Percentiles rank a stretch among this genome's conserved stretches.
Conservation (phyloP, 2,329 filamentous ascomycete genomes). For the Aspergillus thermomutatus region DNA sequence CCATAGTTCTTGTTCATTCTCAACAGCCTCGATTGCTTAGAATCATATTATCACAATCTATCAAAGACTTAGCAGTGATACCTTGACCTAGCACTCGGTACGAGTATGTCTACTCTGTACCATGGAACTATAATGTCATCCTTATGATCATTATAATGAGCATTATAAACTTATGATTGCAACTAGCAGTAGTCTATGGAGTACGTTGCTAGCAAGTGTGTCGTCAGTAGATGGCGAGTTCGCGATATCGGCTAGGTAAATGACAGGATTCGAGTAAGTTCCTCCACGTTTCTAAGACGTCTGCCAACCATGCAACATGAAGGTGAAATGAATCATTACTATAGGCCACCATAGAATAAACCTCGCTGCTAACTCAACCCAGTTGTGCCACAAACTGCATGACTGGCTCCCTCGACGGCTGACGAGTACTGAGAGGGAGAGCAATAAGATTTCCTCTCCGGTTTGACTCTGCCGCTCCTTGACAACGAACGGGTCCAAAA, state of each 20-base stretch:
- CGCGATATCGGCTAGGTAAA: not conserved
- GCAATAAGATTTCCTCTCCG: not conserved
- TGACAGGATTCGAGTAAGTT: not conserved
- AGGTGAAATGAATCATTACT: not conserved
- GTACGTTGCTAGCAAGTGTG: not conserved
- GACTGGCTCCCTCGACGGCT: not conserved
- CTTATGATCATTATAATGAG: not conserved
- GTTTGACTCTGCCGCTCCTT: not conserved
- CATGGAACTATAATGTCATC: not conserved
- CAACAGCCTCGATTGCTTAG: not conserved
- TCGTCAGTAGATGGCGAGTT: not conserved
- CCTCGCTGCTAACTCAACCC: not conserved
- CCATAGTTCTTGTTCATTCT: not conserved
- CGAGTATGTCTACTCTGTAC: not conserved
- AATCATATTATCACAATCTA: not conserved
- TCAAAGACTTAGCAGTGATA: too few species aligned
- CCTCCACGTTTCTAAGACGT: not conserved
- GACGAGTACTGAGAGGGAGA: not conserved
- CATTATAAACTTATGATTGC: not conserved
- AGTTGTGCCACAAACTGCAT: not conserved
- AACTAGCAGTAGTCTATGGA: not conserved
- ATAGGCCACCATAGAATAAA: not conserved
- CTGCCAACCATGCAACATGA: not conserved
- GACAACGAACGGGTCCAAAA: not conserved
- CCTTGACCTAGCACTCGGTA: not conserved